These are phyloP conservation scores for Silene conica DNA, from an alignment of 148 eudicot species.

Conservation along the genomic window DNA sequence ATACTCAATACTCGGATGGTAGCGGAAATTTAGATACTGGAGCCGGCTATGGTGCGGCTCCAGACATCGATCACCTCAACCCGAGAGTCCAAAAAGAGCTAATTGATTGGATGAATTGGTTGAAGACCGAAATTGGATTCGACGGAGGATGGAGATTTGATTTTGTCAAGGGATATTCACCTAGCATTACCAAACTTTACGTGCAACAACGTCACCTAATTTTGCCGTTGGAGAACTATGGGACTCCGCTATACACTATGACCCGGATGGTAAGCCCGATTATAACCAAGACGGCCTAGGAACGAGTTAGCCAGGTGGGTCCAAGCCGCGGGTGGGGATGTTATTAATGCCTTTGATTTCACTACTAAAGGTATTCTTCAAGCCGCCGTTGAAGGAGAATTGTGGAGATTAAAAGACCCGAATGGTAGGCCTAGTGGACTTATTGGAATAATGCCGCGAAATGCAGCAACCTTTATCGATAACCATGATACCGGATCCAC, in stretches of 20 bases:
- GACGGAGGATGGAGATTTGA: slow-evolving; percentile 57
- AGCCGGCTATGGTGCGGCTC: slow-evolving; percentile 36
- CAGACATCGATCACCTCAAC: slow-evolving; percentile 67
- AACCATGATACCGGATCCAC: slow-evolving; percentile 24
- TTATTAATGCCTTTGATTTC: slow-evolving; percentile 48
- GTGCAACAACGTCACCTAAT: slow-evolving; percentile 26
- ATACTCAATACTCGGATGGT: slow-evolving; percentile 50
- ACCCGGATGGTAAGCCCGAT: slow-evolving; percentile 16
- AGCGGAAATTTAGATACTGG: slow-evolving; percentile 60
- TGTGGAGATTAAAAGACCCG: slow-evolving; percentile 54
- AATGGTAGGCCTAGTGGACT: slow-evolving; percentile 41
- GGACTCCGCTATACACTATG: slow-evolving; percentile 14
- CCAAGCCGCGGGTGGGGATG: slow-evolving; percentile 37
- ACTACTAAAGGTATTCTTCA: slow-evolving; percentile 58
- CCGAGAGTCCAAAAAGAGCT: slow-evolving; percentile 47
- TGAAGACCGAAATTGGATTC: slow-evolving; percentile 28
- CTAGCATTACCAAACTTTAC: slow-evolving; percentile 40
- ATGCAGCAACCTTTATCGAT: slow-evolving; percentile 18
- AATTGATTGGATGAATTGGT: slow-evolving; percentile 48
- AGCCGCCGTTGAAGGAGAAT: slow-evolving; percentile 51
- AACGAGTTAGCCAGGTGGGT: slow-evolving; percentile 21
- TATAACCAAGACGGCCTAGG: slow-evolving; percentile 21
- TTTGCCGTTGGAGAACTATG: slow-evolving; percentile 19
- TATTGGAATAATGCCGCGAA: slow-evolving; percentile 47
- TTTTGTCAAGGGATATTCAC: slow-evolving; percentile 57